Evolutionary conservation across 2,329 filamentous ascomycete genomes (phyloP), one percentile per base, ranked within the genome.

Genomic region (Diaporthe amygdali): DNA sequence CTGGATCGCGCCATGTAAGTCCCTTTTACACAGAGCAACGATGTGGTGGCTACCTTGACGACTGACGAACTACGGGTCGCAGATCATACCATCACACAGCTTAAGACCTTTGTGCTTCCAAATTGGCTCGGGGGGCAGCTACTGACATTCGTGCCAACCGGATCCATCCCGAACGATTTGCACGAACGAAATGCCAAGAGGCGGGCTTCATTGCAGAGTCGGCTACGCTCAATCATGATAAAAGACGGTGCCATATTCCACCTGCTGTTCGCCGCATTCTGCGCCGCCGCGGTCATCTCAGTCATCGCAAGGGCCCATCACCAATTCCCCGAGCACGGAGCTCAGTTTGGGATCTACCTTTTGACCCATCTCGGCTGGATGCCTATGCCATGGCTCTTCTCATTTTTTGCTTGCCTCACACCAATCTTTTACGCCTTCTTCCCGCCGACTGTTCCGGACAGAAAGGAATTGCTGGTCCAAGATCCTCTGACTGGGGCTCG

Each of bases 281-380:
- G 85, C 22, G 41, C 70, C 22, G 68, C 44, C 12, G 70, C 73
- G 20, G 49, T 71, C 15, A 69, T 74, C 30, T 73, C 73, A 30
- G 64, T 72, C 15, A 46, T 72, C 5, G n/a, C 51, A 14, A 73
- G 85, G 37, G 46, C 44, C 71, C 87, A 84, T 77, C 84, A 87
- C 74, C 77, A 81, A 44, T 75, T 81, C 20, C 78, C 84, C 30
- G 76, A 80, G 25, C 76, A 78, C 5, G 78, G 80, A 41, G 79
- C 79, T 73, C 81, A 82, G 12, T 79, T 84, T n/a, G 80, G 90
- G 20, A 76, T 87, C 59, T 85, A 84, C 74, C 81, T 92, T 5
- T 77, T 91, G 49, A 90, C 88, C 0, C 88, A 91, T 76, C 88
- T 88, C 15, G 88, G 87, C 80, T 91, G 89, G 89, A 89, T 89